Percentiles rank a stretch among this genome's conserved stretches.
phyloP scores from a whole-genome alignment of 2,329 filamentous ascomycete genomes.

The Chaetomiaceae sp. region DNA sequence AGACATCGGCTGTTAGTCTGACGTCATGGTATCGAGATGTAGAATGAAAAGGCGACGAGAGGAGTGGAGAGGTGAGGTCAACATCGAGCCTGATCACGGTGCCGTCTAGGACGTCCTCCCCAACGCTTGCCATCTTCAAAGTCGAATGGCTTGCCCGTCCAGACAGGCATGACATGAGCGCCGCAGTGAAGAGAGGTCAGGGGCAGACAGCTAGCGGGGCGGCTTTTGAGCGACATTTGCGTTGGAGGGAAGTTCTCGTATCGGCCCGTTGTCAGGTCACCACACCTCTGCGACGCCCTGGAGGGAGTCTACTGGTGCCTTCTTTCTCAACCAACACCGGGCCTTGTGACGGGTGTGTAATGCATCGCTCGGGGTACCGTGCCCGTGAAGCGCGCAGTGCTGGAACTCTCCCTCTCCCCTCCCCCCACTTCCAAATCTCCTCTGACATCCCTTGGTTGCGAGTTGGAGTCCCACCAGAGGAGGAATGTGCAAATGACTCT shows the following conservation, averaged over 20 bases:
- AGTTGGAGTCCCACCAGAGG: not conserved
- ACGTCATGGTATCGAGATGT: slow-evolving; percentile 1
- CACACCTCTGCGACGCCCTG: not conserved
- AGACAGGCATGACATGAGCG: not conserved
- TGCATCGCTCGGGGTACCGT: slow-evolving; percentile 6
- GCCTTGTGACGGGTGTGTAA: slow-evolving; percentile 5
- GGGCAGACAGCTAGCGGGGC: not conserved
- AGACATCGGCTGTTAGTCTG: slow-evolving; percentile 30
- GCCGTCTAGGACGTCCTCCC: not conserved
- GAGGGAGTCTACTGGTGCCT: not conserved
- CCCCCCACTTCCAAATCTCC: no score
- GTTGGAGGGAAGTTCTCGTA: not conserved
- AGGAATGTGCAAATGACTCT: not conserved
- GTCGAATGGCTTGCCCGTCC: not conserved
- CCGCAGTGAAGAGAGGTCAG: not conserved
- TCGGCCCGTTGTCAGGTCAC: not conserved
- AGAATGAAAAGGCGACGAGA: no score
- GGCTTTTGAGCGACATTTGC: not conserved
- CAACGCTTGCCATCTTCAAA: not conserved
- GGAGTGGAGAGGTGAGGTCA: slow-evolving; percentile 1
- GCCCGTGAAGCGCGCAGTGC: no score
- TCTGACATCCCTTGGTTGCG: not conserved
- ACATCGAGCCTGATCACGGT: slow-evolving; percentile 2
- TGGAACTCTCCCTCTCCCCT: no score
- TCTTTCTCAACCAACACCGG: not conserved